These are phyloP conservation scores for Arthromyces matolae DNA, from an alignment of 768 basidiomycete genomes.

Conservation along the genomic window DNA sequence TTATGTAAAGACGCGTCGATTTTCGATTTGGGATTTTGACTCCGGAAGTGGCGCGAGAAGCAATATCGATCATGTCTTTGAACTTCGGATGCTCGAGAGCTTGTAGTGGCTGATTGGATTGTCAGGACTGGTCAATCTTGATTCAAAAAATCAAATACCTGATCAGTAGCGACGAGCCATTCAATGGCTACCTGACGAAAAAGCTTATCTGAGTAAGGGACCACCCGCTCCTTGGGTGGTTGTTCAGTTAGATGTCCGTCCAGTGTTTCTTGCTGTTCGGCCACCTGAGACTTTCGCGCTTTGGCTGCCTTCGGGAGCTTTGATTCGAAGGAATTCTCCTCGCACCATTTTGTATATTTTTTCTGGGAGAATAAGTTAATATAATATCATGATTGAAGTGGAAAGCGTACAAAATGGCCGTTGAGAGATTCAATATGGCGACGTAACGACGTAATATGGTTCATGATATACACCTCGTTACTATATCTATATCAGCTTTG, in stretches of 20 bases:
- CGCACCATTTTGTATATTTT: slow-evolving; percentile 27
- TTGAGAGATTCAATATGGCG: neutral
- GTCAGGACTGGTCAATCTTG: neutral
- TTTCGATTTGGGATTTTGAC: slow-evolving; percentile 30
- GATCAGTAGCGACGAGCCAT: slow-evolving; percentile 38
- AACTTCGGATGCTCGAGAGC: slow-evolving; percentile 35
- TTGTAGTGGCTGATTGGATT: slow-evolving; percentile 22
- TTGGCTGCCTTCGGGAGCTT: slow-evolving; percentile 23
- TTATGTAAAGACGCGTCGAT: neutral
- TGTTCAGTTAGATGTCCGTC: slow-evolving; percentile 23
- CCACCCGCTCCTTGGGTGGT: slow-evolving; percentile 12
- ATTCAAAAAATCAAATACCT: slow-evolving; percentile 22
- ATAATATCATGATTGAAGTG: neutral
- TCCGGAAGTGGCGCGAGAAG: slow-evolving; percentile 31
- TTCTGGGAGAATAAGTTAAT: no score
- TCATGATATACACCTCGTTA: neutral
- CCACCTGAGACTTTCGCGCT: slow-evolving; percentile 13
- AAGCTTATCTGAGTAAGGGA: slow-evolving; percentile 26
- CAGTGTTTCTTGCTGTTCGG: slow-evolving; percentile 15
- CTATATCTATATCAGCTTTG: neutral
- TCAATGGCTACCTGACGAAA: slow-evolving; percentile 29
- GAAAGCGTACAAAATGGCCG: neutral
- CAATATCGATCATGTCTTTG: slow-evolving; percentile 33
- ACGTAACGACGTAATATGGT: neutral
- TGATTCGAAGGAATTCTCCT: slow-evolving; percentile 23